These are phyloP conservation scores for Truncatella angustata DNA, from an alignment of 2,329 filamentous ascomycete species.

Conservation along the genomic window DNA sequence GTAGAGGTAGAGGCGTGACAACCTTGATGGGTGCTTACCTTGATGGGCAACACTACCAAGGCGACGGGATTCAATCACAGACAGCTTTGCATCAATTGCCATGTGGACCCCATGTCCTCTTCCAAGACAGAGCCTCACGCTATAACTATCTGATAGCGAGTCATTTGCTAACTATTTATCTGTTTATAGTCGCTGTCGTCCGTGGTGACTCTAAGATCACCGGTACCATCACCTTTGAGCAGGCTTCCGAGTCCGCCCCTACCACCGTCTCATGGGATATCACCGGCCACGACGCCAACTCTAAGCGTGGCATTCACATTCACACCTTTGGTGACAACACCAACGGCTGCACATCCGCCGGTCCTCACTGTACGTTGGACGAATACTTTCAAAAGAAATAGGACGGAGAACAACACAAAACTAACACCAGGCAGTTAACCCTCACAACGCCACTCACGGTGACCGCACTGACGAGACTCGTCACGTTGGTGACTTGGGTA, in stretches of 20 bases:
- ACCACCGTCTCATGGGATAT: conserved; percentile 94
- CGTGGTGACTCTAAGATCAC: conserved; percentile 96
- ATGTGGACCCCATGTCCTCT: conserved; percentile 18
- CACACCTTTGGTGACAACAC: conserved; percentile 99
- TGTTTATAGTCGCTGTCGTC: conserved; percentile 78
- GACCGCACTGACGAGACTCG: conserved; percentile 78
- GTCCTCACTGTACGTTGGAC: conserved; percentile 81
- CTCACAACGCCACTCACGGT: conserved; percentile 42
- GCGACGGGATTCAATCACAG: conserved; percentile 7
- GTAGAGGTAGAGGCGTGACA: conserved; percentile 19
- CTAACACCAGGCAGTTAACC: conserved; percentile 16
- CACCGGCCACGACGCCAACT: conserved; percentile 87
- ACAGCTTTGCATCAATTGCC: neutral
- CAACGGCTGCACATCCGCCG: conserved; percentile 98
- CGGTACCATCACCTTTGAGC: conserved; percentile 94
- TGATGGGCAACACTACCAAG: conserved; percentile 25
- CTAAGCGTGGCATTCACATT: conserved; percentile 96
- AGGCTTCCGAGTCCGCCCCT: conserved; percentile 74
- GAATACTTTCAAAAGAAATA: neutral
- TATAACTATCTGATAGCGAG: conserved; percentile 12
- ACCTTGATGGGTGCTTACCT: conserved; percentile 44
- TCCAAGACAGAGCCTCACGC: conserved; percentile 1
- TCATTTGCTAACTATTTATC: conserved; percentile 19
- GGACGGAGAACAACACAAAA: conserved; percentile 8
- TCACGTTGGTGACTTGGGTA: conserved; percentile 96